Evolutionary conservation across 208 protist species (phyloP), one percentile per base, ranked within the genome.

Genomic region (Leishmania gerbilli): DNA sequence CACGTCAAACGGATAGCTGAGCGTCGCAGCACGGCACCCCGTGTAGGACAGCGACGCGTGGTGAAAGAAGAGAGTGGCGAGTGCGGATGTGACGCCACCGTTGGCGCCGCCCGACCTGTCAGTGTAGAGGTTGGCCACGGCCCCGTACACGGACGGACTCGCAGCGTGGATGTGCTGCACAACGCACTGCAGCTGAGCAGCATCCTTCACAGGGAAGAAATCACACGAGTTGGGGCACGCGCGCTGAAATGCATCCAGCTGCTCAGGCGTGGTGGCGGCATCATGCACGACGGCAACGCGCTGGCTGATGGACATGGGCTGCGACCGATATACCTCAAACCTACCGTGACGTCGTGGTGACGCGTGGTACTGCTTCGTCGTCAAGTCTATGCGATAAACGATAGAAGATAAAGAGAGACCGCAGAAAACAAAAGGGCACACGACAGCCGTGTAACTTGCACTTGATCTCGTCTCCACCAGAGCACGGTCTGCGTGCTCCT

Each of bases 1-100:
- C 53, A 89, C 68, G 65, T 95, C 92, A 7, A 92, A 84, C 15
- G 93, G 76, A 53, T 95, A 91, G 64, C 79, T 79, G 5, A 97
- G 88, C 3, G 82, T 74, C 21, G 71, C 76, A 5, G 88, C 79
- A n/a, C 87, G 87, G 84, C 92, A 95, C 1, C 93, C 91, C 7
- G 82, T 90, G 78, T 92, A 92, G 8, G 84, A 72, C 13, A 94
- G 49, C 11, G 74, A 78, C 19, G 58, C 60, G 7, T 88, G 84
- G 3, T 92, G 87, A 53, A 94, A 82, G 9, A 95, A 79, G 34
- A 87, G 71, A 8, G 93, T 85, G 1, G 87, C 84, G 0, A 87
- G 74, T 24, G 82, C 82, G 2, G 89, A 80, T 42, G 88, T 88
- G 49, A 89, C 77, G 40, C 77, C 79, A n/a, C 78, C 72, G 27